A percentile compares a stretch with the other conserved stretches of the same genome.
These are phyloP conservation scores for Quercus phellos DNA, from an alignment of 331 rosid species.

Conservation along the genomic window DNA sequence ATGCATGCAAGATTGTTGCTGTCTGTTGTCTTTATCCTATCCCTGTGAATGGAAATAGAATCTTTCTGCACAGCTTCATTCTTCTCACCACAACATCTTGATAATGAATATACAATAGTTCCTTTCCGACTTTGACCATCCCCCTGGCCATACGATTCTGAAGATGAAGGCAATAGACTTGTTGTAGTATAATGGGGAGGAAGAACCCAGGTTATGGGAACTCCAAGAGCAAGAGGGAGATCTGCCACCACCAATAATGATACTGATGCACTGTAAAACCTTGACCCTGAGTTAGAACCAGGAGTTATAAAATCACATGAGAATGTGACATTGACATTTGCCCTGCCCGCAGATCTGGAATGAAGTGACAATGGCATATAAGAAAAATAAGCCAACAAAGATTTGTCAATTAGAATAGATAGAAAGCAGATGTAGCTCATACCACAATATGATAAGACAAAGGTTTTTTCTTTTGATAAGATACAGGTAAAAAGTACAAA, in stretches of 20 bases:
- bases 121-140: conserved; percentile 58
- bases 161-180: conserved; percentile 56
- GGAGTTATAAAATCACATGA: conserved; percentile 58
- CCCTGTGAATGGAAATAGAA: conserved; percentile 62
- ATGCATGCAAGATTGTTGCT: conserved; percentile 76
- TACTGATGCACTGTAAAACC: conserved; percentile 60
- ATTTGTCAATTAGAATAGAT: neutral
- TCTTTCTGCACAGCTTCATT: conserved; percentile 56
- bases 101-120: conserved; percentile 59
- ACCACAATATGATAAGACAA: neutral
- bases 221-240: conserved; percentile 84
- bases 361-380: neutral
- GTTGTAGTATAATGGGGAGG: conserved; percentile 82
- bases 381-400: neutral
- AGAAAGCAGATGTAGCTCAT: neutral
- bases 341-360: conserved; percentile 80
- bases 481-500: neutral
- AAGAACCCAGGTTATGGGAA: conserved; percentile 89
- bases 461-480: neutral
- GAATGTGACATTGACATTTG: conserved; percentile 66
- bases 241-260: conserved; percentile 74
- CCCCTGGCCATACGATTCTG: conserved; percentile 47
- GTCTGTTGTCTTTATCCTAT: conserved; percentile 66
- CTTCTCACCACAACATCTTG: conserved; percentile 46
- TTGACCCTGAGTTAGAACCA: conserved; percentile 39